These are phyloP conservation scores for Phellopilus nigrolimitatus DNA, from an alignment of 1,284 basidiomycete genomes.

Conservation along the genomic window DNA sequence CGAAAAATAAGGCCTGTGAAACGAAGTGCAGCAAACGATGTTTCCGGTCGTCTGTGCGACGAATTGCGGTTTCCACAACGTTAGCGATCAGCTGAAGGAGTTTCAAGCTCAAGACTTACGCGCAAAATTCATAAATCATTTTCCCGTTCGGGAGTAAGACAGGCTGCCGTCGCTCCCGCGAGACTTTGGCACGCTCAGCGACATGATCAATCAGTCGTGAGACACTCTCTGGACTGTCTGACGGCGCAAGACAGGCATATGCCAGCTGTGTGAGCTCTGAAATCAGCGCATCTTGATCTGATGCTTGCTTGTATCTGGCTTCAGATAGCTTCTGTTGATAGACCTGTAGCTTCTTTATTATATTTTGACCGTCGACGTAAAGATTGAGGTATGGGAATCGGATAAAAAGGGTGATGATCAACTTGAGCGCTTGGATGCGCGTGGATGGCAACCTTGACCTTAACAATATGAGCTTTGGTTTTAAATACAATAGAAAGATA, in stretches of 20 bases:
- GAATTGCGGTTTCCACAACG: background rate
- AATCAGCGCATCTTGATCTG: background rate
- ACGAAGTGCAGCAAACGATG: conserved; percentile 2
- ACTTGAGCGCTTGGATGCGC: background rate
- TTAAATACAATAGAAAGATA: background rate
- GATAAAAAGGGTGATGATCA: conserved; percentile 3
- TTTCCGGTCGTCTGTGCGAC: background rate
- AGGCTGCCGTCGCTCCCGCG: background rate
- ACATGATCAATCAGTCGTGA: conserved; percentile 2
- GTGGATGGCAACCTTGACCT: background rate
- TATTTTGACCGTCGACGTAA: background rate
- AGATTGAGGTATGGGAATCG: conserved; percentile 4
- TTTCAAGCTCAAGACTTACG: background rate
- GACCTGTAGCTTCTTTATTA: background rate
- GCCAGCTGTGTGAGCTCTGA: background rate
- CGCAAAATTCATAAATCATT: conserved; percentile 3
- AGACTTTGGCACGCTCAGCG: conserved; percentile 1
- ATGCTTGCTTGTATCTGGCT: background rate
- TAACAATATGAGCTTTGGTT: background rate
- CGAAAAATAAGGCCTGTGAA: conserved; percentile 5
- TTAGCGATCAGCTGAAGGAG: background rate
- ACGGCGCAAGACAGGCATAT: conserved; percentile 4
- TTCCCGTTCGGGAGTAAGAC: background rate
- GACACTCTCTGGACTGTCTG: background rate
- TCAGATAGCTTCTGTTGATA: background rate